Evolutionary conservation across 495 filamentous ascomycete species (phyloP), one percentile per base, ranked within the genome.

Genomic region (Aspergillus nanangensis): DNA sequence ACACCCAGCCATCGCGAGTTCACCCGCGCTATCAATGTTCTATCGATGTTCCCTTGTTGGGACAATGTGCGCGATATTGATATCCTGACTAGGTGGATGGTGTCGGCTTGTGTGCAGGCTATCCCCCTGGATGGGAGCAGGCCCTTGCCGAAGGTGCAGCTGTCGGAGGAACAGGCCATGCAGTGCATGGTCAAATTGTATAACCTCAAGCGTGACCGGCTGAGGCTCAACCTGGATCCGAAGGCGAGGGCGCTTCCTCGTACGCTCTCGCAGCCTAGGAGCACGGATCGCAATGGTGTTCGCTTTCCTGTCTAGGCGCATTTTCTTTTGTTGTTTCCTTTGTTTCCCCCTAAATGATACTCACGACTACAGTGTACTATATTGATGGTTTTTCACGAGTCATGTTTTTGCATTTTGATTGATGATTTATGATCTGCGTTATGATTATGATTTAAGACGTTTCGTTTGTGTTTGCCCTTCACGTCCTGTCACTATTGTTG

Each of bases 31-130:
- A 39, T 56, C 19, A 48, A 56, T 20, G 45, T 56, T 24, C 49
- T 56, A 3, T 49, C 49, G 4, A 51, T 56, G 53, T 56, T 52
- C 42, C 53, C 53, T 4, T 56, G 53, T 34, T 56, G 53, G 53
- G 41, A 48, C 41, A 56, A 56, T 14, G 48, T 45, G 19, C 41
- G 49, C 23, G 53, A 56, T 17, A 38, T 56, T 19, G 47, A 51
- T 5, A 36, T 52, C 2, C 31, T 56, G 11, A 42, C 42, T 7
- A 44, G 53, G 1, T 56, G 53, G 53, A 56, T 56, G 53, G 48
- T 56, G 11, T 48, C 53, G 5, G 38, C 38, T 2, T 24, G 24
- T 18, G 21, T 56, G 10, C 31, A 37, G 41, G 45, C 52, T 10
- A 22, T 48, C 33, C 41, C 44, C 8, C 38, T 56, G 23, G 53